Base-by-base conservation (phyloP, 495 filamentous ascomycete species). In the Penicillium riverlandense region DNA sequence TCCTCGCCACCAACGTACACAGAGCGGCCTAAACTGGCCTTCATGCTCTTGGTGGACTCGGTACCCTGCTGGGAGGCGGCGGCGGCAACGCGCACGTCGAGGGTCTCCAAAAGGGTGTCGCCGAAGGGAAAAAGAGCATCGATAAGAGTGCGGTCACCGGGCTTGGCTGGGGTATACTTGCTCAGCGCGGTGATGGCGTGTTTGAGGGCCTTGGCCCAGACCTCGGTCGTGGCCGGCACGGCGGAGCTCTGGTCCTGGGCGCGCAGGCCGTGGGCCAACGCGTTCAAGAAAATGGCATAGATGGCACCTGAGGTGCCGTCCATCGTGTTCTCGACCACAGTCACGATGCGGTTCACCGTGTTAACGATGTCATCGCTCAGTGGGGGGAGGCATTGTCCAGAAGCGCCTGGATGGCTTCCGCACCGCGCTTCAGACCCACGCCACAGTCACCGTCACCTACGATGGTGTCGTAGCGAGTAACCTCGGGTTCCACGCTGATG, bases 391-490 rank as follows among this genome's bases (percentile, higher is more conserved):
- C 12, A 39, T 69, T 61, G 6, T 77, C 63, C 28, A 95, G 62
- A 52, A 88, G 71, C 14, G 74, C 73, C 9, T 90, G 67, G 35
- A 96, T 74, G 13, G 86, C 88, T 74, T 96, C 88, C 29, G 92
- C 92, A 15, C 92, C 92, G 41, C 90, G 79, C 69, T 88, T 88
- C 33, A 98, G 70, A 1, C 89, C 89, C 28, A 89, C 83, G 1
- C 92, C 92, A 62, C 92, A 98, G 67, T 98, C 92, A 35, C 92
- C 92, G 61, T 98, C 92, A 38, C 92, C 92, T 39, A 96, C 89
- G 22, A 95, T 78, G 1, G 88, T 94, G 58, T 98, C 92, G 59
- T 82, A 96, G 43, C 75, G 81, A 7, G 94, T 96, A 27, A 97
- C 77, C 43, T 90, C 80, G 4, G 86, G 80, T 56, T 98, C 92